These are phyloP conservation scores for Bretschneidera sinensis DNA, from an alignment of 345 rosid genomes.

Conservation along the genomic window DNA sequence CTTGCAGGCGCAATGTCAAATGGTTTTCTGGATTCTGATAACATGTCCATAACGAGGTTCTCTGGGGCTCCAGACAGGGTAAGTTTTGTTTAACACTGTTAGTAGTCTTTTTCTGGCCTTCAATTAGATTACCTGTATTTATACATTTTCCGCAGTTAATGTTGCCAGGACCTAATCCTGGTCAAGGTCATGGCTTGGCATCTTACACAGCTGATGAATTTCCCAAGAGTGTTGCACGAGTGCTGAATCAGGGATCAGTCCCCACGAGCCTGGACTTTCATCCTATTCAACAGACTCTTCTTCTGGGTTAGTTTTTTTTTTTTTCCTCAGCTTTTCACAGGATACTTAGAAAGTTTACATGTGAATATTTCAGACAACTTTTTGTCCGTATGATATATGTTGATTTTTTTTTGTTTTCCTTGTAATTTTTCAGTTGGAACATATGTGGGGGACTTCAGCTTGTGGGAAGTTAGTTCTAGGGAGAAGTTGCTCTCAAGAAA, in stretches of 20 bases:
- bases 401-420: too few relatives aligned
- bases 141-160: conserved; percentile 15
- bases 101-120: not conserved
- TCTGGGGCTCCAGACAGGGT: conserved; percentile 28
- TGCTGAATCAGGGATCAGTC: conserved; percentile 26
- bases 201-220: conserved; percentile 25
- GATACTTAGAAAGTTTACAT: not conserved
- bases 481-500: conserved; percentile 24
- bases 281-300: conserved; percentile 35
- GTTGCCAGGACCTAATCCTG: conserved; percentile 18
- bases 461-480: conserved; percentile 38
- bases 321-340: not conserved
- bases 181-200: conserved; percentile 11
- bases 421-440: conserved; percentile 33
- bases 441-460: conserved; percentile 25
- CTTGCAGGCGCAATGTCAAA: conserved; percentile 22
- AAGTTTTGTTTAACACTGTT: conserved; percentile 8
- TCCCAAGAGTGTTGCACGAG: conserved; percentile 30
- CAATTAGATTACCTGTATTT: not conserved
- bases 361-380: not conserved
- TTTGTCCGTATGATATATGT: conserved; percentile 9
- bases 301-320: conserved; percentile 36
- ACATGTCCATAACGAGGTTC: conserved; percentile 14
- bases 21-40: conserved; percentile 22
- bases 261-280: conserved; percentile 48